These are phyloP conservation scores for Allantophomopsis lycopodina DNA, from an alignment of 2,329 filamentous ascomycete genomes.

Conservation along the genomic window DNA sequence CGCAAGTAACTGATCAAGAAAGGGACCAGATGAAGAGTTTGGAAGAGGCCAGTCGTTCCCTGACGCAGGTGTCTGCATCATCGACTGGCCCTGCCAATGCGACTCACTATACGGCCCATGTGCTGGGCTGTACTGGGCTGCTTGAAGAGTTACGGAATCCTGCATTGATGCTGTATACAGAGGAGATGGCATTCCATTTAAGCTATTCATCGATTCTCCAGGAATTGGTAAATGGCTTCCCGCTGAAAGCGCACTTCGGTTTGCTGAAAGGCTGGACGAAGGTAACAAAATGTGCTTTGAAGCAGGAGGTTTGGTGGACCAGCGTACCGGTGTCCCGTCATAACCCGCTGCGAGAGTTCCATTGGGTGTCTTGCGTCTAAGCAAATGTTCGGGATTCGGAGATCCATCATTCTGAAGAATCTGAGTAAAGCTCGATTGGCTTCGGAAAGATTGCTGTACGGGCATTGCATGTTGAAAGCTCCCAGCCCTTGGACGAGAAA, in stretches of 20 bases:
- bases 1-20: too few species aligned
- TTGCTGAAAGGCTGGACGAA: conserved; percentile 19
- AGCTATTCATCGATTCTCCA: not conserved
- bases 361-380: conserved; percentile 84
- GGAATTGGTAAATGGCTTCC: not conserved
- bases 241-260: not conserved
- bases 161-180: too few species aligned
- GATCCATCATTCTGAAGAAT: conserved; percentile 10
- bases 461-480: too few species aligned
- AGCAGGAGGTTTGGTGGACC: conserved; percentile 59
- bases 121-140: too few species aligned
- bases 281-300: conserved; percentile 75
- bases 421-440: too few species aligned
- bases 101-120: not conserved
- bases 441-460: too few species aligned
- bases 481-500: too few species aligned
- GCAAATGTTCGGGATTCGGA: conserved; percentile 49
- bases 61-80: not conserved
- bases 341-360: conserved; percentile 89
- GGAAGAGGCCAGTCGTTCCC: conserved; percentile 11
- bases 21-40: conserved; percentile 2
- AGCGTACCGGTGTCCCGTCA: conserved; percentile 67
- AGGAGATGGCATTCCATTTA: not conserved
- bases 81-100: not conserved
- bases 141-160: too few species aligned